Base-by-base conservation (phyloP, 768 basidiomycete species). In the Trametes sanguinea region DNA sequence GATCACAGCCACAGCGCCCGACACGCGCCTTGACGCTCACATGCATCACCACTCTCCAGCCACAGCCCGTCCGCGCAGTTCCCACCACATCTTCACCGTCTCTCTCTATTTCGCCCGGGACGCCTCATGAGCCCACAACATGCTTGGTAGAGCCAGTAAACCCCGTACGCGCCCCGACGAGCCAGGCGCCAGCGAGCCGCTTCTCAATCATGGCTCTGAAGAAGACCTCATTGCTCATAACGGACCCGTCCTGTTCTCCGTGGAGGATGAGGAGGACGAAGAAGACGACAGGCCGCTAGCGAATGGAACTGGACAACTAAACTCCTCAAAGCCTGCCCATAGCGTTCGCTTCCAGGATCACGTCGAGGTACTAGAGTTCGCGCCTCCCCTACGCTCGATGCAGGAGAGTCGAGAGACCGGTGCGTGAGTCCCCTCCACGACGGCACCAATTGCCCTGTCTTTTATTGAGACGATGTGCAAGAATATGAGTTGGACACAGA, bases 401-500 rank as follows among this genome's bases (percentile, higher is more conserved):
- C 75, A 80, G 32, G 77, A 86, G 55, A 93, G 92, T 71, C 86
- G 93, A 59, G 92, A 94, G 78, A 79, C 86, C 72, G 90, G 92
- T 93, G 72, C 73, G 89, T 85, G 70, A 65, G 72, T 74, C 72
- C 60, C 17, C 6, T 7, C 13, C 56, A 30, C 46, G 53, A 37
- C 51, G 60, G 51, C 43, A 17, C 53, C 46, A 33, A 14, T 35
- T 22, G 22, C 22, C 22, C 58, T 9, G 16, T 9, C 14, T 27
- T 6, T 6, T 35, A 1, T 17, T 59, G 40, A 62, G 9, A 17
- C 51, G 52, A 63, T 47, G 63, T 40, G 51, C 2, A 46, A 95
- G 93, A 91, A 70, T 96, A 80, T 73, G 94, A 95, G 11, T 82
- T 91, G 17, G 94, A 95, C 69, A 79, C 85, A 0, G 93, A 95